Conservation (phyloP, 495 filamentous ascomycete genomes). For the Cercophora scortea region DNA sequence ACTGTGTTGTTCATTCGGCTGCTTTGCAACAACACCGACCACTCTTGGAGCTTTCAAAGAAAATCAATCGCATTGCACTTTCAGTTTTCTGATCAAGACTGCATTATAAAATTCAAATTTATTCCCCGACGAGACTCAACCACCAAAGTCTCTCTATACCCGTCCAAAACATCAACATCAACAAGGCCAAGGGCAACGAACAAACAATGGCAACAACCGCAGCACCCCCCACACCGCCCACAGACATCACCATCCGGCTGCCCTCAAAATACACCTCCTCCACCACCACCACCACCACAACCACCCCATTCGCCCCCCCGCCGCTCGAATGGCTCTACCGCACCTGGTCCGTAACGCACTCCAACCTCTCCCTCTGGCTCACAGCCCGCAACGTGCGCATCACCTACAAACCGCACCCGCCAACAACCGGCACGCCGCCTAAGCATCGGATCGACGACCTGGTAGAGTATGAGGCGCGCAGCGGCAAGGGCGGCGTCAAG, state of each 20-base stretch:
- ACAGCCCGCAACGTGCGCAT: conserved; percentile 65
- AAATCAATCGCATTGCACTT: no score
- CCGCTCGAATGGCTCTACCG: conserved; percentile 51
- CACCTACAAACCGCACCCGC: conserved; percentile 50
- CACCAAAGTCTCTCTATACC: neutral
- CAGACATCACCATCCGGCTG: conserved; percentile 26
- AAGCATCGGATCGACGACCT: conserved; percentile 52
- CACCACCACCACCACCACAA: conserved; percentile 8
- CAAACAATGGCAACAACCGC: conserved; percentile 3
- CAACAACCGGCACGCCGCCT: conserved; percentile 12
- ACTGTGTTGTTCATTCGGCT: no score
- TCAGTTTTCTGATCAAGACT: no score
- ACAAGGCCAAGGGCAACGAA: neutral
- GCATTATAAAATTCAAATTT: no score
- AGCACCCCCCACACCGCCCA: conserved; percentile 10
- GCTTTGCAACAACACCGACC: no score
- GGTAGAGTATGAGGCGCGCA: conserved; percentile 52
- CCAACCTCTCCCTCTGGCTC: conserved; percentile 70
- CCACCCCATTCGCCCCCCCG: conserved; percentile 37
- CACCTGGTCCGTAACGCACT: conserved; percentile 70
- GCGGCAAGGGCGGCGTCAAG: conserved; percentile 40
- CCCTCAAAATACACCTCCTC: conserved; percentile 36
- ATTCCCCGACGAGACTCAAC: neutral
- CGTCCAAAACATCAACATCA: neutral
- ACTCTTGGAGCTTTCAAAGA: no score